Evolutionary conservation across 129 eudicot species (phyloP).

Genomic region (Daucus carota): DH1_v3.0 NC_030382.2:56722001-56722500

Average conservation of each 20-base stretch:
- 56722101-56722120: neutral
- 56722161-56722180: neutral
- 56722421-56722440: neutral
- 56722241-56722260: neutral
- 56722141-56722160: neutral
- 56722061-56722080: neutral
- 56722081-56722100: neutral
- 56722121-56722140: neutral
- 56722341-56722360: neutral
- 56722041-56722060: neutral
- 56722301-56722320: neutral
- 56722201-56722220: neutral
- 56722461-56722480: neutral
- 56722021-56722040: neutral
- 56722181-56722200: slow-evolving; percentile 6
- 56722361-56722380: neutral
- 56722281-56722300: neutral
- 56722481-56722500: neutral
- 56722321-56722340: neutral
- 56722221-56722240: neutral
- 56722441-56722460: neutral
- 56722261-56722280: neutral
- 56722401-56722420: neutral
- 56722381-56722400: neutral
- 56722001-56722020: neutral